Evolutionary conservation across 164 flowering plant species (phyloP), one percentile per base, ranked within the genome.

Genomic region (Dillenia suffruticosa): DNA sequence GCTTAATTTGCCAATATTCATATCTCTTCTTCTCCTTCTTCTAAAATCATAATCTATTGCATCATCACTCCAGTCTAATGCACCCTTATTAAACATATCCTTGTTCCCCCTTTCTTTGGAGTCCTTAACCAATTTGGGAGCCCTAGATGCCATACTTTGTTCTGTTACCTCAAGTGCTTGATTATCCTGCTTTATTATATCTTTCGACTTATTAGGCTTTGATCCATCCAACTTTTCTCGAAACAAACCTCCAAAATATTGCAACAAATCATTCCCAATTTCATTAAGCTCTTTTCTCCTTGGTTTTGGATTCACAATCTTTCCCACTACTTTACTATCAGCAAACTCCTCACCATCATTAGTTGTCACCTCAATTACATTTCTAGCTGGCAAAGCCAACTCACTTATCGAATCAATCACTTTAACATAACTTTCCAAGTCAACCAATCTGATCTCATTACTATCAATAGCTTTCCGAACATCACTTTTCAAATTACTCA

Each of bases 181-280:
- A 32, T 26, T 32, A 32, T 71, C 81, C 48, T 47, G 65, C 65
- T 75, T 64, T 24, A 59, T 63, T 46, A 13, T 51, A 60, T 67
- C 75, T 60, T 77, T 83, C 13, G 26, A 56, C 73, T 76, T 81
- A 59, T 49, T 71, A 63, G 72, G 44, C 71, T 72, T 81, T 11
- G 56, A 62, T 57, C 58, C 82, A 51, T 57, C 66, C 11, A 61
- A 63, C 49, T 72, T 76, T 17, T 70, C 78, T 59, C 70, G 66
- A 68, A 88, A 78, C 26, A 87, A 52, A 16, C 87, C 67, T 49
- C 72, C 81, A n/a, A 85, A 2, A 66, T 74, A 65, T 46, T 69
- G 74, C 7, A 71, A 75, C 45, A 79, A 61, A 61, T 72, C 76
- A 49, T 74, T 73, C 51, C 76, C 78, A 40, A n/a, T 58, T 46